phyloP scores from a whole-genome alignment of 2,329 filamentous ascomycete species.

The Phaeosphaeriaceae sp. region DNA sequence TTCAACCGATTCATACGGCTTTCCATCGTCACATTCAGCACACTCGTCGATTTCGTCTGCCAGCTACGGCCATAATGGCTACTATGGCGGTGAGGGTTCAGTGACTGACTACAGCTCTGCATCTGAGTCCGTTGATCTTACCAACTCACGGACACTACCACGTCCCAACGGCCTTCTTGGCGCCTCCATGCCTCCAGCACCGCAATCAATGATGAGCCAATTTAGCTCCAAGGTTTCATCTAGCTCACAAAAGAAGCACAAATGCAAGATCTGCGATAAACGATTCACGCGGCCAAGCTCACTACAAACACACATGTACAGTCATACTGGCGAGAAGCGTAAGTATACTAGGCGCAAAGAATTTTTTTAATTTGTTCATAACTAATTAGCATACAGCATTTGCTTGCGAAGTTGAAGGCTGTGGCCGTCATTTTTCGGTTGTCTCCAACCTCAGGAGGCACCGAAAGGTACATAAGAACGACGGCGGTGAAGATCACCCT shows the following conservation, averaged over 20 bases:
- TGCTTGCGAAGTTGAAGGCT: slow-evolving; percentile 91
- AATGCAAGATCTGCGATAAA: slow-evolving; percentile 99
- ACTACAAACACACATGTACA: slow-evolving; percentile 97
- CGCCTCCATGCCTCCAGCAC: slow-evolving; percentile 74
- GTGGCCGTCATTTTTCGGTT: slow-evolving; percentile 94
- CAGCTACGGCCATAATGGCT: slow-evolving; percentile 81
- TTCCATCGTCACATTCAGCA: slow-evolving; percentile 81
- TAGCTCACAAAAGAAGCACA: slow-evolving; percentile 98
- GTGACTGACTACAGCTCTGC: slow-evolving; percentile 94
- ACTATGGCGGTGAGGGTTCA: slow-evolving; percentile 78
- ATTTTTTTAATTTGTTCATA: not conserved
- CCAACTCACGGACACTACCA: slow-evolving; percentile 81
- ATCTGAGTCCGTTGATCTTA: slow-evolving; percentile 81
- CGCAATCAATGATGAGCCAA: slow-evolving; percentile 97
- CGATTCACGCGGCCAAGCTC: slow-evolving; percentile 94
- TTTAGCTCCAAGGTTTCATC: slow-evolving; percentile 97
- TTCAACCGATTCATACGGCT: slow-evolving; percentile 87
- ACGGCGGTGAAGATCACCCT: slow-evolving; percentile 55
- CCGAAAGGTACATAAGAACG: slow-evolving; percentile 92
- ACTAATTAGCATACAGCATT: slow-evolving; percentile 68
- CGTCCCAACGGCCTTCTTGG: slow-evolving; percentile 72
- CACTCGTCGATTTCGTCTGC: slow-evolving; percentile 89
- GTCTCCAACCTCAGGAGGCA: slow-evolving; percentile 94
- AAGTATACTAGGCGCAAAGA: slow-evolving; percentile 56
- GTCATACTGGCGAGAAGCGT: slow-evolving; percentile 98